Base-by-base conservation (phyloP, 805 yeast genomes). In the Yarrowia yakushimensis region DNA sequence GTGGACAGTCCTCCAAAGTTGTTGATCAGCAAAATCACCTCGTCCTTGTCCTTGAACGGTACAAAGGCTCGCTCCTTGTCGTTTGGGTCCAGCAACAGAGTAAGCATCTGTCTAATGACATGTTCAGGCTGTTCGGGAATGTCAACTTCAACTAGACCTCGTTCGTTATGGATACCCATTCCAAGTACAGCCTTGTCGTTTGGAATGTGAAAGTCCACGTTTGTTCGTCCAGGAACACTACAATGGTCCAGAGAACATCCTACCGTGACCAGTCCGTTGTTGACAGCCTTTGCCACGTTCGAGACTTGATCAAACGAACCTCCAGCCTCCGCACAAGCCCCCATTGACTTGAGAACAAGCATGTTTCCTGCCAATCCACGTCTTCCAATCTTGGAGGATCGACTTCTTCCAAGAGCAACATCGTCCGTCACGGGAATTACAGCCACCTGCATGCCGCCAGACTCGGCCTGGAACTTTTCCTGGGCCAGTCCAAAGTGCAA, bases 151-250 rank as follows among this genome's bases (percentile, higher is more conserved):
- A 81, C 78, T 61, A 85, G 85, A 65, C 97, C 97, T 0, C 97
- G 93, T 72, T 92, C 97, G 69, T 92, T 92, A 74, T 92, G 97
- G 65, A 92, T 92, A 46, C 98, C 98, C 85, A 92, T 86, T 28
- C 98, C 98, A 3, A 52, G 33, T 1, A 52, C 59, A 25, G 59
- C 59, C 25, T 36, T 34, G 25, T 52, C 59, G 8, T 6, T 4
- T 1, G 59, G 59, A 64, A 92, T 79, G 73, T 92, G 97, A 71
- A 88, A 86, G 73, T 88, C 90, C 63, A 84, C 77, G 4, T 74
- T 79, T 23, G 76, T 80, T 68, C 88, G 82, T 6, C 96, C 96
- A 5, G 98, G 98, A 22, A 92, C 96, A 43, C 88, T 83, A 62
- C 94, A 90, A 69, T 94, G 92, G 69, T 89, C 96, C 67, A 92